A percentile compares a stretch with the other conserved stretches of the same genome.
These are phyloP conservation scores for Begonia masoniana DNA, from an alignment of 306 rosid genomes.

Conservation along the genomic window DNA sequence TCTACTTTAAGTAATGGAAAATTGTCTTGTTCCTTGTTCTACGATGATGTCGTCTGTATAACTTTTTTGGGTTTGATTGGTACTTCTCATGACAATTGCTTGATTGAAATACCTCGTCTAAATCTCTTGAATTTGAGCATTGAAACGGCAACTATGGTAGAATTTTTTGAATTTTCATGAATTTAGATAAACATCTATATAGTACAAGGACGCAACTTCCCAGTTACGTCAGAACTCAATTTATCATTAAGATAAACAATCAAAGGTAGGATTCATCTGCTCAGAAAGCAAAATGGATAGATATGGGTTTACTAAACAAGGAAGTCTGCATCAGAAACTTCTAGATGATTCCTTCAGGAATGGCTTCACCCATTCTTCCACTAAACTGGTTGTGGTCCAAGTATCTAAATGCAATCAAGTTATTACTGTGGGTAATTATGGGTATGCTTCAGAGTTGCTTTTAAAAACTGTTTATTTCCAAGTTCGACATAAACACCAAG, in stretches of 20 bases:
- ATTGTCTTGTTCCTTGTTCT: slow-evolving; percentile 8
- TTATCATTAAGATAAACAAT: no score
- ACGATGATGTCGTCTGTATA: neutral
- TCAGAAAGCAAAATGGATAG: no score
- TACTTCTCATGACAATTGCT: neutral
- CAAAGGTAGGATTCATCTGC: neutral
- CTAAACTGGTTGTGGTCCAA: slow-evolving; percentile 94
- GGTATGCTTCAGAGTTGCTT: no score
- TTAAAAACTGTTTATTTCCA: slow-evolving; percentile 30
- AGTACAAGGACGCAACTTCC: no score
- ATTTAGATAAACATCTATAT: no score
- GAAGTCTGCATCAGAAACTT: slow-evolving; percentile 80
- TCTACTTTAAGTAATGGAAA: no score
- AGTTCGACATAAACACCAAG: slow-evolving; percentile 9
- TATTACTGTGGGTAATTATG: no score
- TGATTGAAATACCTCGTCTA: slow-evolving; percentile 26
- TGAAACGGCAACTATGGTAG: neutral
- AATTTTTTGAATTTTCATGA: neutral
- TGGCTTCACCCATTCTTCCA: slow-evolving; percentile 83
- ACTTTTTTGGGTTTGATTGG: neutral
- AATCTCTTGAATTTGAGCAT: slow-evolving; percentile 8
- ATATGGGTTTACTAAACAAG: slow-evolving; percentile 29
- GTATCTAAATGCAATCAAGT: slow-evolving; percentile 28
- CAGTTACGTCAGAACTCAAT: no score
- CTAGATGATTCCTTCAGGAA: slow-evolving; percentile 45